A percentile compares a stretch with the other conserved stretches of the same genome.
Evolutionary conservation across 441 rosid species (phyloP).

Genomic region (Syzygium syzygioides): DNA sequence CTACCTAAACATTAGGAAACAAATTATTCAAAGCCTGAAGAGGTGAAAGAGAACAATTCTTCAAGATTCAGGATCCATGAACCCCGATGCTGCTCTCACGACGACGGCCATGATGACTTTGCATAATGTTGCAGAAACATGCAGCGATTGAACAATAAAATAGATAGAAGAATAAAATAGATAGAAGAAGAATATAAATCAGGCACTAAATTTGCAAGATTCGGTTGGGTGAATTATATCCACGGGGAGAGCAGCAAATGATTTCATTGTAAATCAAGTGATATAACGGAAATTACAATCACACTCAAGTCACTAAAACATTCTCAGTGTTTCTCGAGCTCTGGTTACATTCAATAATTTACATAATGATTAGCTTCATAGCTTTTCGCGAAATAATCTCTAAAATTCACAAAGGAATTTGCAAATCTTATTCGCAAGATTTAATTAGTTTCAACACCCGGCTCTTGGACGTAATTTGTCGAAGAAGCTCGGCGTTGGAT

Average conservation of each 20-base stretch:
- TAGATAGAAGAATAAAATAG: not conserved
- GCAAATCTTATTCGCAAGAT: not conserved
- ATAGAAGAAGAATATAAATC: not conserved
- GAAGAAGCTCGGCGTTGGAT: not conserved
- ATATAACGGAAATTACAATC: not conserved
- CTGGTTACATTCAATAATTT: too few relatives aligned
- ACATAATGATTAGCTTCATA: not conserved
- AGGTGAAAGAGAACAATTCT: not conserved
- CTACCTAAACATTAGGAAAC: not conserved
- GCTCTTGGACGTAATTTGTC: not conserved
- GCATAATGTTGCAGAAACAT: not conserved
- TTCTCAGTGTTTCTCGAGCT: rapidly evolving
- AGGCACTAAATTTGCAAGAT: rapidly evolving
- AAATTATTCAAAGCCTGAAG: not conserved
- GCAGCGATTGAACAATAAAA: not conserved
- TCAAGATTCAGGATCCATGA: not conserved
- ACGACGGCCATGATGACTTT: not conserved
- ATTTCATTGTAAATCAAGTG: not conserved
- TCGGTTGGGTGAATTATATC: not conserved
- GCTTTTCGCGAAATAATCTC: not conserved
- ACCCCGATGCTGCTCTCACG: not conserved
- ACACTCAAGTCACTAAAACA: not conserved
- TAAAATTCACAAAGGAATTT: not conserved
- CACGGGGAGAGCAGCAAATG: not conserved
- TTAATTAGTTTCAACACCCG: not conserved